Base-by-base conservation (phyloP, 2,329 filamentous ascomycete species). In the Aspergillus proliferans region DNA sequence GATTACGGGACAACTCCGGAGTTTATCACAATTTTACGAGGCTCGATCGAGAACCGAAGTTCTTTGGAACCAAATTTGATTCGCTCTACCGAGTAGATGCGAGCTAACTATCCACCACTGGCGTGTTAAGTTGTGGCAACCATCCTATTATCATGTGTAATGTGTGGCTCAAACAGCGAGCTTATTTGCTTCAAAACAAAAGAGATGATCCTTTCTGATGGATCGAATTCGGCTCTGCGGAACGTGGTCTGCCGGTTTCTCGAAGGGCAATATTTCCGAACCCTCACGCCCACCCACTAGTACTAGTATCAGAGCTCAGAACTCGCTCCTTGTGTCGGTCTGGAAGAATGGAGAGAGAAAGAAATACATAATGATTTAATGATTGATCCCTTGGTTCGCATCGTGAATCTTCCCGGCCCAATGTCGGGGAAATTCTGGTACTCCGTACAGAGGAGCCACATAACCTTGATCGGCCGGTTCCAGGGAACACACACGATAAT, bases 181-280 rank as follows among this genome's bases (percentile, higher is more conserved):
- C 45, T 49, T 47, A 53, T 46, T 52, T 40, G 45, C 26, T 30
- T 49, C 19, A 50, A 43, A 26, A 26, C 36, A 22, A 38, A 38
- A 46, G 22, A 39, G 39, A 28, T 48, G 36, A 47, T 47, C 43
- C 43, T 19, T 15, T 22, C 14, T 53, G 52, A 53, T 55, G 51
- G 41, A 54, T 54, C 47, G 34, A 52, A 45, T 54, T 44, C 44
- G 28, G 21, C 26, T 43, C 24, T 30, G 44, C 36, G 38, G 53
- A 57, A 57, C 55, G 51, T 57, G 55, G 51, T 40, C 51, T 53
- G 47, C 51, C 40, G 48, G 43, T 47, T 55, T 55, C 51, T 51
- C 22, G 41, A 43, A 43, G 21, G 41, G 22, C 24, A 30, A 43
- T 43, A 43, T 26, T 43, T 28, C 45, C 21, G 38, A 30, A 30